A percentile compares a stretch with the other conserved stretches of the same genome.
Evolutionary conservation across 1,139 yeast genomes (phyloP).

Genomic region (Nakaseomyces delphensis): DNA sequence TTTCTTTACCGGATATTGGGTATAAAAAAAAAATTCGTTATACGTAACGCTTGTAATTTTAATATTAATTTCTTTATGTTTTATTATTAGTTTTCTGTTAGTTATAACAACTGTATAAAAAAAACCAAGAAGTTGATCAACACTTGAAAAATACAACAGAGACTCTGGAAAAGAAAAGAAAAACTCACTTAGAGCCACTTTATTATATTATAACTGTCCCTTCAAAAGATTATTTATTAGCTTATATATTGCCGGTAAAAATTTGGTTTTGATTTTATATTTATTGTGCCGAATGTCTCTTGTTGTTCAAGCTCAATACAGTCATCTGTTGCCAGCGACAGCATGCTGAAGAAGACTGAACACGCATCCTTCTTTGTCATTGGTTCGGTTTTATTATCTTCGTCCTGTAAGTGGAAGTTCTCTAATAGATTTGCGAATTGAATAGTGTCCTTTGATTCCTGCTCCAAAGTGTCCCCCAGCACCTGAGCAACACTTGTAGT

Average conservation of each 20-base stretch:
- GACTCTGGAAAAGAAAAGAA: not conserved
- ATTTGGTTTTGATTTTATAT: constrained; percentile 43
- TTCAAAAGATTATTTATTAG: constrained; percentile 12
- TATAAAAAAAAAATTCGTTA: not conserved
- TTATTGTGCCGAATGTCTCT: constrained; percentile 52
- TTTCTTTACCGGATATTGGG: not conserved
- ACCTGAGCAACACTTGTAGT: constrained; percentile 5
- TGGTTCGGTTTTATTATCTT: constrained; percentile 29
- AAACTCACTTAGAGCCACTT: not conserved
- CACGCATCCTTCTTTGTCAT: constrained; percentile 55
- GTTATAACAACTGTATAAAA: too few species aligned
- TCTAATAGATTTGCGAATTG: constrained; percentile 39
- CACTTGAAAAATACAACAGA: not conserved
- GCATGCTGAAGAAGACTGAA: constrained; percentile 69
- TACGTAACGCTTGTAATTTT: constrained; percentile 4
- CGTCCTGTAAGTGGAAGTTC: constrained; percentile 11
- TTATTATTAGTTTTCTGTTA: not conserved
- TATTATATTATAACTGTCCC: not conserved
- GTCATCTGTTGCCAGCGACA: constrained; percentile 75
- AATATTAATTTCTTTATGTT: constrained; percentile 3
- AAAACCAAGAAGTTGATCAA: too few species aligned
- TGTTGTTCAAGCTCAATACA: constrained; percentile 57
- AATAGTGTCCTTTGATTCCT: constrained; percentile 15
- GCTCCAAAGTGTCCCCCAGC: constrained; percentile 25
- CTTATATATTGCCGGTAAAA: constrained; percentile 38